Evolutionary conservation across 1,139 yeast genomes (phyloP).

Genomic region (Blastobotrys illinoisensis): DNA sequence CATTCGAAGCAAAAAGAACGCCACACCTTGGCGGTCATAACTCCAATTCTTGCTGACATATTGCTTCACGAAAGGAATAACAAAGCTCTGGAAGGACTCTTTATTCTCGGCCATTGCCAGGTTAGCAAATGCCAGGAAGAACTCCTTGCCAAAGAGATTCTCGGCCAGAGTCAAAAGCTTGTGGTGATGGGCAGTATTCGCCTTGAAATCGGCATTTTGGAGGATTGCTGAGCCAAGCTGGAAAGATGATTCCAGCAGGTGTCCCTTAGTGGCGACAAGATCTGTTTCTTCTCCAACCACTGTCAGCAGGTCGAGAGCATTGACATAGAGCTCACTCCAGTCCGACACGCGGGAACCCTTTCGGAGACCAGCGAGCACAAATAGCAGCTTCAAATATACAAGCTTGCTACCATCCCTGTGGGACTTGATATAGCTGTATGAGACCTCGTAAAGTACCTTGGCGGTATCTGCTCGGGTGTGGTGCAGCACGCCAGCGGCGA

Average conservation of each 20-base stretch:
- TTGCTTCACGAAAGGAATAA: constrained; percentile 18
- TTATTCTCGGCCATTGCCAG: constrained; percentile 33
- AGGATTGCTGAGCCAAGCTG: constrained; percentile 12
- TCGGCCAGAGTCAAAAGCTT: constrained; percentile 14
- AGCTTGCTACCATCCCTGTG: constrained; percentile 7
- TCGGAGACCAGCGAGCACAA: constrained; percentile 33
- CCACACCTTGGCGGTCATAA: constrained; percentile 12
- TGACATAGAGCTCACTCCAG: constrained; percentile 23
- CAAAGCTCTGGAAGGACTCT: constrained; percentile 21
- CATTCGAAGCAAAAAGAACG: constrained; percentile 13
- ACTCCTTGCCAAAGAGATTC: constrained; percentile 6
- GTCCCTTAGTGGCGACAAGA: neutral
- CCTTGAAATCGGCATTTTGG: constrained; percentile 22
- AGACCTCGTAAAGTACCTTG: constrained; percentile 34
- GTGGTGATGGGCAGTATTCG: constrained; percentile 19
- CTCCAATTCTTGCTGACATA: constrained; percentile 15
- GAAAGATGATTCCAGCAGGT: neutral
- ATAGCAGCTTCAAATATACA: constrained; percentile 20
- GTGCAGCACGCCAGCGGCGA: constrained; percentile 44
- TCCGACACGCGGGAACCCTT: constrained; percentile 36
- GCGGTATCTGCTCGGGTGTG: constrained; percentile 59
- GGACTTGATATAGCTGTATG: constrained; percentile 19
- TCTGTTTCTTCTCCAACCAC: neutral
- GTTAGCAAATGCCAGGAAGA: constrained; percentile 35
- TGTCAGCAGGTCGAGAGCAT: neutral